Conservation (phyloP, 495 filamentous ascomycete species). For the Lasiosphaeria ovina region DNA sequence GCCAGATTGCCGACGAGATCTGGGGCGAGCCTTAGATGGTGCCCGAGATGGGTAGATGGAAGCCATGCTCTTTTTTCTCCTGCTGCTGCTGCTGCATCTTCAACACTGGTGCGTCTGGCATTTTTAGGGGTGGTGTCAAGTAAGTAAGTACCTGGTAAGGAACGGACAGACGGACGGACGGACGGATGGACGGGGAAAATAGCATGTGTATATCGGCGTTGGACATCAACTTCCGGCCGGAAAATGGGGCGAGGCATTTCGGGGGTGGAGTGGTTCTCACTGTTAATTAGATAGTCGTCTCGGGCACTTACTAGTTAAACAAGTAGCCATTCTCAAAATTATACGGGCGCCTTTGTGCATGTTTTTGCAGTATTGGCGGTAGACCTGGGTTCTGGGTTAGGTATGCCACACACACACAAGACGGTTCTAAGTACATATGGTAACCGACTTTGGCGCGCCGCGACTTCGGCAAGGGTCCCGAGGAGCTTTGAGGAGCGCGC, state of each 20-base stretch:
- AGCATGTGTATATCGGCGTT: slow-evolving; percentile 13
- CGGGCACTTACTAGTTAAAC: too few relatives aligned
- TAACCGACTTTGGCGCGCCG: too few relatives aligned
- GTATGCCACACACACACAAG: too few relatives aligned
- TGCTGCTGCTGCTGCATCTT: slow-evolving; percentile 16
- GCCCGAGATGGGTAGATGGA: neutral
- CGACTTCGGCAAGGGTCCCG: too few relatives aligned
- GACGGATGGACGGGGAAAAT: neutral
- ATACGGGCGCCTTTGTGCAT: too few relatives aligned
- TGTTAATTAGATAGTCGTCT: too few relatives aligned
- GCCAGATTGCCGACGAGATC: slow-evolving; percentile 68
- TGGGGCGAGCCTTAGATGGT: slow-evolving; percentile 57
- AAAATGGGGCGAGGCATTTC: neutral
- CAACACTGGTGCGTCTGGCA: slow-evolving; percentile 15
- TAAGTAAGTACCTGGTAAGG: neutral
- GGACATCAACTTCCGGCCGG: slow-evolving; percentile 26
- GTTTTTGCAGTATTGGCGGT: too few relatives aligned
- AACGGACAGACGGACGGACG: neutral
- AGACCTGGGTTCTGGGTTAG: too few relatives aligned
- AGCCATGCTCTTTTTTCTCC: neutral
- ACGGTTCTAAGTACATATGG: too few relatives aligned
- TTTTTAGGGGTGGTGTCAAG: neutral
- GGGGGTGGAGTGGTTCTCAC: too few relatives aligned
- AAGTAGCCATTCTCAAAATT: too few relatives aligned
- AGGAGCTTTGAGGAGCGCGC: too few relatives aligned